Conservation (phyloP, 2,329 filamentous ascomycete genomes). For the Myrmaecium sp. region DNA sequence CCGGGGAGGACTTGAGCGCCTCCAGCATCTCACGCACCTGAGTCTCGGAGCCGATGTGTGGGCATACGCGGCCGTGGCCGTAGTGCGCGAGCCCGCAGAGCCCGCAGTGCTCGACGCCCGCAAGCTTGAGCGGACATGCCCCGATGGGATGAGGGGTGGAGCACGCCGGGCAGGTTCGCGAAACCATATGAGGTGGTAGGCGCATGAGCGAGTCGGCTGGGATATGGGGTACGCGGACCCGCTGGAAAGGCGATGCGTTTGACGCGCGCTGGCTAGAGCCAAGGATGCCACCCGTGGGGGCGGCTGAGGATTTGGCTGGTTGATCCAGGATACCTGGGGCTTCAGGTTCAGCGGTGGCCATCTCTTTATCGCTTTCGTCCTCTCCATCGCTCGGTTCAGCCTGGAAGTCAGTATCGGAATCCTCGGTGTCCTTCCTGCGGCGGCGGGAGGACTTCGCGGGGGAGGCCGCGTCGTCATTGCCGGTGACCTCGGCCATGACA, state of each 20-base stretch:
- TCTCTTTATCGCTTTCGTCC: conserved; percentile 13
- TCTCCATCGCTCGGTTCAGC: conserved; percentile 21
- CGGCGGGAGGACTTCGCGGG: conserved; percentile 16
- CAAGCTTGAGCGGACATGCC: conserved; percentile 42
- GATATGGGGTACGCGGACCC: conserved; percentile 10
- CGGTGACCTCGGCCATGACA: conserved; percentile 4
- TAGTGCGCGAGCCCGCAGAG: conserved; percentile 48
- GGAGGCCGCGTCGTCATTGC: conserved; percentile 7
- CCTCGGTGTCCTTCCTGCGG: conserved; percentile 15
- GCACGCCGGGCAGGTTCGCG: conserved; percentile 36
- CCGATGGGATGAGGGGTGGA: conserved; percentile 35
- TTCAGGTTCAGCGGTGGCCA: too few relatives aligned
- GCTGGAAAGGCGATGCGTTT: conserved; percentile 20
- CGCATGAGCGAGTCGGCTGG: conserved; percentile 13
- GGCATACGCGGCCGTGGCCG: conserved; percentile 39
- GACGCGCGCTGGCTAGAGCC: too few relatives aligned
- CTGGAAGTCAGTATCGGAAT: conserved; percentile 34
- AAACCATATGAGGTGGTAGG: too few relatives aligned
- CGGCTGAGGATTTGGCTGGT: too few relatives aligned
- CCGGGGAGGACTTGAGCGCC: conserved; percentile 40
- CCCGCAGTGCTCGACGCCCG: conserved; percentile 43
- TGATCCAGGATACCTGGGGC: too few relatives aligned
- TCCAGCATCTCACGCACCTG: conserved; percentile 49
- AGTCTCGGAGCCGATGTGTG: conserved; percentile 44
- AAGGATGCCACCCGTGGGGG: too few relatives aligned